Evolutionary conservation across 805 yeast genomes (phyloP), one percentile per base, ranked within the genome.

Genomic region (Wickerhamomyces silvicola): DNA sequence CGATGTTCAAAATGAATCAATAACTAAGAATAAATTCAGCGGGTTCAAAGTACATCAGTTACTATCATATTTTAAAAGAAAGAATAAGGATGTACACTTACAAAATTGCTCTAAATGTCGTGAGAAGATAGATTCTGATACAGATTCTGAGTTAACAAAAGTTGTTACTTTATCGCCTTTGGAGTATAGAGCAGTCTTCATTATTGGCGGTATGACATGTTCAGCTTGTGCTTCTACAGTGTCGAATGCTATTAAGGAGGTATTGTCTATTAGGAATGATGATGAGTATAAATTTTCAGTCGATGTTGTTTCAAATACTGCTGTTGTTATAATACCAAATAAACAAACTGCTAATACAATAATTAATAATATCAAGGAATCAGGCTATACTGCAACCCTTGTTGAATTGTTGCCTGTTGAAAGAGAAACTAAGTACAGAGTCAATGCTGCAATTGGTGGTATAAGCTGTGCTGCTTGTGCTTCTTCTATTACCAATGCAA

Each of bases 391-490:
- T 7, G 70, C 78, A 25, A 67, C 62, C 13, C 56, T 80, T 10
- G 49, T 75, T 6, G 85, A 80, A 41, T 60, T 80, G 7, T 49
- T 77, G 15, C 87, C 85, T 1, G 67, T 78, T 4, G 66, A 66
- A 20, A 59, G 70, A 21, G 59, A 72, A 6, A 46, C 60, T 6
- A 68, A 66, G 34, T 70, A 61, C 43, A 69, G 68, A 43, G 70
- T 78, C 7, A 59, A 66, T 9, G 86, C 85, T 1, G 57, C 75
- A 0, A 73, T 82, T 27, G 82, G 80, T 9, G 90, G 88, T 4
- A 80, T 81, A 53, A 75, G 86, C 0, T 82, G 90, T 56, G 76
- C 82, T 7, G 74, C 85, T 0, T 79, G 92, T 54, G 75, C 75
- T 2, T 65, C 65, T 24, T 61, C 88, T 0, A 70, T 83, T 9